Evolutionary conservation across 805 yeast genomes (phyloP), one percentile per base, ranked within the genome.

Genomic region (Candida namnaoensis): DNA sequence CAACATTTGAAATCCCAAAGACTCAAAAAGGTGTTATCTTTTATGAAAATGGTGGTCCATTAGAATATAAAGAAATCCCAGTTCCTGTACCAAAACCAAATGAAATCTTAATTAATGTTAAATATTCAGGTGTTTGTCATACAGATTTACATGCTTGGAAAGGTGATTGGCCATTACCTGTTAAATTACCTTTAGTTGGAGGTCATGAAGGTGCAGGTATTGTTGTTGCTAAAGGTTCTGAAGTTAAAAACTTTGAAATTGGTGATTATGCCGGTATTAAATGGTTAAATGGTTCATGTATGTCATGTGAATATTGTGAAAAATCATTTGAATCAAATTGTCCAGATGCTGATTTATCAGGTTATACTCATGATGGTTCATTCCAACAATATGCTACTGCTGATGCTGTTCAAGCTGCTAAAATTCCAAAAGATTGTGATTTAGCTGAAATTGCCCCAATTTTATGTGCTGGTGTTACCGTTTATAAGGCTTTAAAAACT

Each of bases 171-270:
- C 80, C 81, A 40, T 60, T 76, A 53, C 66, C 57, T 32, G 67
- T 71, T 47, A 76, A 76, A 54, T 65, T 78, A 52, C 84, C 83
- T 35, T 66, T 78, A 52, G 81, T 78, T 37, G 85, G 85, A 53
- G 85, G 85, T 56, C 85, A 78, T 62, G 85, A 78, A 63, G 85
- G 85, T 68, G 82, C 83, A 38, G 84, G 85, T 64, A 71, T 74
- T 32, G 85, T 78, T 47, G 85, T 78, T 46, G 82, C 73, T 39
- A 64, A 69, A 60, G 85, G 85, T 56, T 69, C 69, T 36, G 66
- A 72, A 52, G 85, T 78, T 44, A 68, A 63, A 41, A 77, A 76
- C 49, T 78, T 79, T 66, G 66, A 77, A 56, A 56, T 78, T 47
- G 85, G 85, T 57, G 85, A 78, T 54, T 68, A 60, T 42, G 85